These are phyloP conservation scores for Plasmodium billcollinsi DNA, from an alignment of 169 alveolate genomes.

Conservation along the genomic window DNA sequence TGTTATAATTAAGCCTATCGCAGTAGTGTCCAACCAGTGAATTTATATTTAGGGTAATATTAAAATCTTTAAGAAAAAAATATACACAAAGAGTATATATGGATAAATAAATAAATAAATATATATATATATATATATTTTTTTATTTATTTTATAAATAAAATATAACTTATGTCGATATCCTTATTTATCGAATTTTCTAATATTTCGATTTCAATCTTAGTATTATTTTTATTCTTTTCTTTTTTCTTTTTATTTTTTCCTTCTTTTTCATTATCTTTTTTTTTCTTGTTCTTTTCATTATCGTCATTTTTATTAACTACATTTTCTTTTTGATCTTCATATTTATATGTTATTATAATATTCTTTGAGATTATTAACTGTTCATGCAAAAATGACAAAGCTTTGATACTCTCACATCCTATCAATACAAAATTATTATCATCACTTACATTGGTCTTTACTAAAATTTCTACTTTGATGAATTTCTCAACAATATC, in stretches of 20 bases:
- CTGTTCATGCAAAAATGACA: conserved; percentile 73
- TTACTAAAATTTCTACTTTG: conserved; percentile 30
- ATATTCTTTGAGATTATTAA: conserved; percentile 40
- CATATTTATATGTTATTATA: conserved; percentile 33
- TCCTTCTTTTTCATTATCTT: conserved; percentile 18
- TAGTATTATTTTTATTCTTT: conserved; percentile 20
- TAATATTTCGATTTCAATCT: background rate
- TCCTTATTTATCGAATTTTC: conserved; percentile 19
- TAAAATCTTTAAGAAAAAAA: conserved; percentile 14
- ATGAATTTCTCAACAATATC: conserved; percentile 33
- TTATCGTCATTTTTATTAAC: background rate
- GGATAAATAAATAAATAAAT: background rate
- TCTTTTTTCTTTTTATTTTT: conserved; percentile 48
- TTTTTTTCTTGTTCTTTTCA: conserved; percentile 8
- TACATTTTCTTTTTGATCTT: background rate
- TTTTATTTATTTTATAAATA: background rate
- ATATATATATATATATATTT: background rate
- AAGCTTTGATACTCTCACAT: conserved; percentile 27
- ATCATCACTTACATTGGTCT: conserved; percentile 11
- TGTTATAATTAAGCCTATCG: conserved; percentile 33
- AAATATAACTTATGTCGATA: conserved; percentile 26
- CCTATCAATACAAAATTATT: conserved; percentile 33
- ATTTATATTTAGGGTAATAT: conserved; percentile 57
- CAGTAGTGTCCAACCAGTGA: conserved; percentile 43
- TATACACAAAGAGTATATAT: background rate